Evolutionary conservation across 371 early-diverging fungal species (phyloP), one percentile per base, ranked within the genome.

Genomic region (Nematocida sp.): DNA sequence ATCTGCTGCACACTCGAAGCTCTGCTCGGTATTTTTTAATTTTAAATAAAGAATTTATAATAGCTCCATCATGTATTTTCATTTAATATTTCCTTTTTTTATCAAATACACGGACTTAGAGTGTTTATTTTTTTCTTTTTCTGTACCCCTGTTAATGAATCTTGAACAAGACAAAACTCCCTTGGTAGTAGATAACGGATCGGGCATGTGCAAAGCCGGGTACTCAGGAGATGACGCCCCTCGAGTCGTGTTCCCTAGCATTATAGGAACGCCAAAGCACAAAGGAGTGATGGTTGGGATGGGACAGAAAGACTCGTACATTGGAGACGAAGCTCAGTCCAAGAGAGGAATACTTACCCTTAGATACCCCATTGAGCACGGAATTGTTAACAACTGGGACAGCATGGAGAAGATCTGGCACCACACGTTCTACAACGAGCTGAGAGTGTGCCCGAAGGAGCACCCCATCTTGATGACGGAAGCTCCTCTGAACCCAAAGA

Each of bases 331-430:
- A 86, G 99, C 99, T 51, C 96, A 96, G 85, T 91, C 92, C 80
- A 93, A 95, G 88, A 87, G 99, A 85, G 99, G 96, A 88, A 92
- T 97, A 81, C 87, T 99, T 75, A 91, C 93, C 48, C 89, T 99
- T 74, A 94, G 91, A 85, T 97, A 97, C 85, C 98, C 99, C 70
- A 95, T 99, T 84, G 95, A 96, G 85, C 96, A 97, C 88, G 99
- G 99, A 86, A 94, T 97, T 84, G 97, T 99, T 40, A 94, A 91
- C 86, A 94, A 96, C 91, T 99, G 99, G 98, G 96, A 96, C 81
- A 94, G 94, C 83, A 99, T 99, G 99, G 96, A 95, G 87, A 95
- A 95, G 87, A 97, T 99, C 83, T 99, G 99, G 88, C 96, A 96
- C 85, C 96, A 96, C 87, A 95, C 96, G 78, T 93, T 93, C 87